A percentile compares a stretch with the other conserved stretches of the same genome.
Evolutionary conservation across 2,329 filamentous ascomycete genomes (phyloP).

Genomic region (Calonectria pseudoreteaudii): DNA sequence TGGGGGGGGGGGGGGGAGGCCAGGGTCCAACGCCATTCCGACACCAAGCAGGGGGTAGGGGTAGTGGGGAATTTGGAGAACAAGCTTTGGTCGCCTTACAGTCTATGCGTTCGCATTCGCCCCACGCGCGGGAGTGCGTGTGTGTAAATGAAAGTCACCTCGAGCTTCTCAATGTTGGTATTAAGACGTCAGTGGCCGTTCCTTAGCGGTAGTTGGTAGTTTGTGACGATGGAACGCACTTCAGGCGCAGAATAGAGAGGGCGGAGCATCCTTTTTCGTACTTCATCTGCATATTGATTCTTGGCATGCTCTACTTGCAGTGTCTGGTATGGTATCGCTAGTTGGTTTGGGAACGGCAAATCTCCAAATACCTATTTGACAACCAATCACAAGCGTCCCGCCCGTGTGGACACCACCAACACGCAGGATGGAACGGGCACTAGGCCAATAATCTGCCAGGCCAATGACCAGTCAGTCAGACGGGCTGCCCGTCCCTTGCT

Average conservation of each 20-base stretch:
- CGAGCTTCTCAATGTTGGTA: conserved; percentile 12
- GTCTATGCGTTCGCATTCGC: conserved; percentile 27
- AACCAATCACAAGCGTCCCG: conserved; percentile 16
- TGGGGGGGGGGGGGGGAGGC: conserved; percentile 24
- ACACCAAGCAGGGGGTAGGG: conserved; percentile 39
- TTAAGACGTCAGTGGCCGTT: conserved; percentile 3
- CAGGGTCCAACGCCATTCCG: conserved; percentile 36
- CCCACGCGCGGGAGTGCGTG: conserved; percentile 11
- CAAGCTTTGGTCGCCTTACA: conserved; percentile 5
- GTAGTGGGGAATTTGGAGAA: conserved; percentile 14
- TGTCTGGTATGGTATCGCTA: background rate
- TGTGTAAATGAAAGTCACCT: conserved; percentile 33
- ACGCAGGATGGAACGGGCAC: conserved; percentile 9
- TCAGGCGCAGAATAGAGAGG: background rate
- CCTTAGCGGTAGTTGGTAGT: background rate
- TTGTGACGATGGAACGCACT: background rate
- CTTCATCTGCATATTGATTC: background rate
- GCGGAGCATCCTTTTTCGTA: background rate
- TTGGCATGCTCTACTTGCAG: background rate
- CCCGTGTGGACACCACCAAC: conserved; percentile 14
- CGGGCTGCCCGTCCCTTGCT: conserved; percentile 16
- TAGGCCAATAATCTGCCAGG: conserved; percentile 12
- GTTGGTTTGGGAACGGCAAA: background rate
- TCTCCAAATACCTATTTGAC: background rate
- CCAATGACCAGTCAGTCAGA: conserved; percentile 20